Evolutionary conservation across 2,329 filamentous ascomycete species (phyloP), one percentile per base, ranked within the genome.

Genomic region (Exserohilum rostratum): DNA sequence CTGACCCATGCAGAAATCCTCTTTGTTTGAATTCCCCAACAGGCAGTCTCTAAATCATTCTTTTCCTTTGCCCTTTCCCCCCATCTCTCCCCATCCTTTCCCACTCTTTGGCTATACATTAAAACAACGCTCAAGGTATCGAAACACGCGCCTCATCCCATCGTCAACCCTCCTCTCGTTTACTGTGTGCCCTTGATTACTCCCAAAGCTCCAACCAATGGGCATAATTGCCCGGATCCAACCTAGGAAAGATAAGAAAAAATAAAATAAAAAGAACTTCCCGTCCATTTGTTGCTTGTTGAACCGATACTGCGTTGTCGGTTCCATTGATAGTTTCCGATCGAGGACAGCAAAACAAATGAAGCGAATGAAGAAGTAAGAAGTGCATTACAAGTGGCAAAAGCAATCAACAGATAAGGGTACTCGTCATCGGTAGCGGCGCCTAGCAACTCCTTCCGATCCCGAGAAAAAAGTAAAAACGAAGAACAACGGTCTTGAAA

Each of bases 51-150:
- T 25, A 25, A 25, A 25, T 25, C 22, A 25, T 25, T 25, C 22
- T 25, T 25, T 4, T 7, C 22, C 7, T 25, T 4, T 25, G 22
- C 4, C 22, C 22, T 25, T 5, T 25, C 4, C 4, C 22, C 4
- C 12, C 20, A 17, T 39, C 45, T 15, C 13, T 25, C 12, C 5
- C 9, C 27, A 11, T 25, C 12, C 11, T 9, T 22, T 11, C 13
- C 17, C n/a, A 22, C 25, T 43, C 37, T 25, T 40, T 35, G 31
- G 46, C 35, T 48, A 48, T 39, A 48, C 35, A 48, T 48, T 48
- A 48, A 3, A 39, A 48, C 9, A 29, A 25, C 17, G 27, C 46
- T 22, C 29, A 31, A 39, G 20, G 29, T 48, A 33, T 48, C 18
- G 13, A 31, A 40, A 25, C 4, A 33, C 17, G 40, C 27, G 27